Percentiles rank a stretch among this genome's conserved stretches.
These are phyloP conservation scores for Coniferiporia sulphurascens DNA, from an alignment of 1,284 basidiomycete species.

Conservation along the genomic window DNA sequence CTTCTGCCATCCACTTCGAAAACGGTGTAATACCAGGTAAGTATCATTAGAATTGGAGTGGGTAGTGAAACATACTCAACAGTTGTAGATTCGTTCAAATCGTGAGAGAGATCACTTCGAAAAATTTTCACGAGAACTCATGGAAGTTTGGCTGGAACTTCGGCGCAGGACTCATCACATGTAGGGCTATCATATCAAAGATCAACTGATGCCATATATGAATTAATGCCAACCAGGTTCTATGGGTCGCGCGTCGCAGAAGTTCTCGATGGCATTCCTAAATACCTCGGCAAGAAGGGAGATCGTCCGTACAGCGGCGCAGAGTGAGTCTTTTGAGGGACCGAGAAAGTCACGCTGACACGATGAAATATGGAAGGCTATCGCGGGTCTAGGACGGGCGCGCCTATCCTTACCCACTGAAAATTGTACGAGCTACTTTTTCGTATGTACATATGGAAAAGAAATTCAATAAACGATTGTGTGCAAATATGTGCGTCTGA, in stretches of 20 bases:
- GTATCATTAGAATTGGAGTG: not conserved
- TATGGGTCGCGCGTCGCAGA: slow-evolving; percentile 10
- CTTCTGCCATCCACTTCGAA: slow-evolving; percentile 8
- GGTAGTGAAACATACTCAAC: not conserved
- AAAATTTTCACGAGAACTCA: not conserved
- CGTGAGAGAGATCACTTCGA: slow-evolving; percentile 2
- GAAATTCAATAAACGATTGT: too few species aligned
- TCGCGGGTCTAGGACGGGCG: too few species aligned
- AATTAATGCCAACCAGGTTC: not conserved
- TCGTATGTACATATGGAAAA: too few species aligned
- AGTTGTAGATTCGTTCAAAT: slow-evolving; percentile 3
- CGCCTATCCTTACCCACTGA: too few species aligned
- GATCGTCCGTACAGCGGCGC: not conserved
- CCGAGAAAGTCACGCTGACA: not conserved
- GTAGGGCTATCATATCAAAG: not conserved
- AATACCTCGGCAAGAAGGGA: slow-evolving; percentile 13
- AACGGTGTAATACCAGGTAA: not conserved
- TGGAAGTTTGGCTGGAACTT: not conserved
- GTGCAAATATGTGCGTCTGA: too few species aligned
- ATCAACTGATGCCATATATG: not conserved
- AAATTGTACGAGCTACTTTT: too few species aligned
- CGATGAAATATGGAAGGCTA: too few species aligned
- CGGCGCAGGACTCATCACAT: slow-evolving; percentile 10
- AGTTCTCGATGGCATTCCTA: slow-evolving; percentile 12
- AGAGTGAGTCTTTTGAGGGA: not conserved